Evolutionary conservation across 2,329 filamentous ascomycete genomes (phyloP).

Genomic region (Hirsutella thompsonii): DNA sequence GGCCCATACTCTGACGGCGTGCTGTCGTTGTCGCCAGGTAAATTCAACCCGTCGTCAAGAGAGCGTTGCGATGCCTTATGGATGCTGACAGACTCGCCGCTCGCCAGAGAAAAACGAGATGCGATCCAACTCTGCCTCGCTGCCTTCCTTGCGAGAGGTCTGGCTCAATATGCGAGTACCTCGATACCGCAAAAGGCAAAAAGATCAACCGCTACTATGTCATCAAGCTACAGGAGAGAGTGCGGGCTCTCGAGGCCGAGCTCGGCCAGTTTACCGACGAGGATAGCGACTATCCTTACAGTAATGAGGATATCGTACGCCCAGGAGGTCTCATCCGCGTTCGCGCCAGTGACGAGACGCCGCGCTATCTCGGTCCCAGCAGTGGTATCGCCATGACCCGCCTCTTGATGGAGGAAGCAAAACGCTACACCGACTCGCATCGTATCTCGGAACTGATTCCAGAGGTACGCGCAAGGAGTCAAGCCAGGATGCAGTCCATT

Average conservation of each 20-base stretch:
- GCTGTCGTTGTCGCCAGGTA: slow-evolving; percentile 69
- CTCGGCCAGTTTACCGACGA: slow-evolving; percentile 68
- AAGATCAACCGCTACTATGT: slow-evolving; percentile 89
- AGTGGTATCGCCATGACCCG: slow-evolving; percentile 93
- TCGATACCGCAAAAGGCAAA: slow-evolving; percentile 73
- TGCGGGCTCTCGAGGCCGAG: slow-evolving; percentile 70
- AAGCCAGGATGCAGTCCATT: slow-evolving; percentile 45
- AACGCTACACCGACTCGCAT: slow-evolving; percentile 80
- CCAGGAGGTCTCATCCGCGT: slow-evolving; percentile 77
- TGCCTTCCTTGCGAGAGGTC: slow-evolving; percentile 89
- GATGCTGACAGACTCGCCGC: not conserved
- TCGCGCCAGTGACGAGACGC: slow-evolving; percentile 71
- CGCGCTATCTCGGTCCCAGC: slow-evolving; percentile 82
- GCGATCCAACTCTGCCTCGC: slow-evolving; percentile 81
- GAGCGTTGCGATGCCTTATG: too few relatives aligned
- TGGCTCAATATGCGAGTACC: slow-evolving; percentile 88
- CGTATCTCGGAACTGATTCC: slow-evolving; percentile 88
- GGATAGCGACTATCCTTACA: slow-evolving; percentile 54
- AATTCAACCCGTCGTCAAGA: slow-evolving; percentile 1
- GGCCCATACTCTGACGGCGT: slow-evolving; percentile 69
- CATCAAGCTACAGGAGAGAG: slow-evolving; percentile 77
- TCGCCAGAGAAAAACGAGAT: slow-evolving; percentile 79
- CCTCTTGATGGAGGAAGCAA: slow-evolving; percentile 91
- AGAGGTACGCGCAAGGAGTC: slow-evolving; percentile 48
- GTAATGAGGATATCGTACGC: slow-evolving; percentile 74